Conservation (phyloP, 2,329 filamentous ascomycete species). For the Xenoacremonium recifei region DNA sequence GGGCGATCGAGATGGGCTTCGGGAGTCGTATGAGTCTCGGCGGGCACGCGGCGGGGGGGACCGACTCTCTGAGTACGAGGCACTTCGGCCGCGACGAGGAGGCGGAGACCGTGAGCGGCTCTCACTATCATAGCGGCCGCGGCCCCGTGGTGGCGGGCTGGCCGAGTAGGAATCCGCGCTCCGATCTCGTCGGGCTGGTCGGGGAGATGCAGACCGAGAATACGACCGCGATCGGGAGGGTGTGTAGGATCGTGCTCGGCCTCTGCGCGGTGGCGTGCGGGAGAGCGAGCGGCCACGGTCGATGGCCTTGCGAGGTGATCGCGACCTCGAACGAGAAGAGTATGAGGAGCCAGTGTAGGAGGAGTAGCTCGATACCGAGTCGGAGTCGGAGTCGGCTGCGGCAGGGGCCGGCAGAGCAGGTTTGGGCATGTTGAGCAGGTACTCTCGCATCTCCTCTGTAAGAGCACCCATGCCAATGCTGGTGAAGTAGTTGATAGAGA, state of each 20-base stretch:
- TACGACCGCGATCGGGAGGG: slow-evolving; percentile 44
- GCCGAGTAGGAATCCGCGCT: slow-evolving; percentile 27
- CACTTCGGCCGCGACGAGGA: slow-evolving; percentile 28
- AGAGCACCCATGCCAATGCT: slow-evolving; percentile 94
- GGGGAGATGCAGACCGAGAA: slow-evolving; percentile 38
- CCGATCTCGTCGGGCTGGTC: slow-evolving; percentile 17
- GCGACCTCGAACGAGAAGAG: slow-evolving; percentile 49
- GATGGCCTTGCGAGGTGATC: slow-evolving; percentile 30
- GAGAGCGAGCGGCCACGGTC: slow-evolving; percentile 29
- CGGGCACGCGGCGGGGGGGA: slow-evolving; percentile 28
- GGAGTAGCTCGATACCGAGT: slow-evolving; percentile 76
- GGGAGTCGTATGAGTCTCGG: slow-evolving; percentile 20
- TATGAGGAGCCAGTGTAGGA: slow-evolving; percentile 67
- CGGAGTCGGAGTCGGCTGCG: slow-evolving; percentile 61
- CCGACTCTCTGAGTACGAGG: slow-evolving; percentile 31
- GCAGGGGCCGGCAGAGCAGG: slow-evolving; percentile 71
- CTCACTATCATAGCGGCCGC: slow-evolving; percentile 20
- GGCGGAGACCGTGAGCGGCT: slow-evolving; percentile 29
- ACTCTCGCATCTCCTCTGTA: slow-evolving; percentile 92
- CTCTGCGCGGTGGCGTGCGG: slow-evolving; percentile 25
- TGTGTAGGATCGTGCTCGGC: slow-evolving; percentile 24
- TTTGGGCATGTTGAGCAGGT: slow-evolving; percentile 85
- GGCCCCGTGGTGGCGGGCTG: slow-evolving; percentile 30
- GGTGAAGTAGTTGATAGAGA: slow-evolving; percentile 99
- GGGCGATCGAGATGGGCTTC: slow-evolving; percentile 20